Conservation (phyloP, 176 grass and related monocot genomes). For the Otatea glauca region DNA sequence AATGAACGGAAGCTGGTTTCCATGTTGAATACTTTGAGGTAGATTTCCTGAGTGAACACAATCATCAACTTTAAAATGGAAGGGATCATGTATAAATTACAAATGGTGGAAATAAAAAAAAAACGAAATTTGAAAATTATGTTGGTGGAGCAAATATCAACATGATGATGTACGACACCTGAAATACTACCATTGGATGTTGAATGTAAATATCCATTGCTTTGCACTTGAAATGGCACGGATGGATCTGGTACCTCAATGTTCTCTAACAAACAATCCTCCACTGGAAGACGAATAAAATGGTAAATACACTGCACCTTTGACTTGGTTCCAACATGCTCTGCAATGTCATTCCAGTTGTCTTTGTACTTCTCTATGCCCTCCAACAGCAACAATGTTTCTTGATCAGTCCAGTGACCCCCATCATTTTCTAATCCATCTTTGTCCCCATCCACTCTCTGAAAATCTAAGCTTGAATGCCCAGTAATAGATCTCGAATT, state of each 20-base stretch:
- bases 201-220: slow-evolving; percentile 46
- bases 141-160: slow-evolving; percentile 18
- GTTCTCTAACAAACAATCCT: slow-evolving; percentile 77
- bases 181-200: slow-evolving; percentile 58
- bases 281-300: slow-evolving; percentile 89
- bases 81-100: background rate
- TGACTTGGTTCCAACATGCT: slow-evolving; percentile 84
- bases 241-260: slow-evolving; percentile 63
- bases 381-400: slow-evolving; percentile 91
- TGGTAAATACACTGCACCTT: slow-evolving; percentile 97
- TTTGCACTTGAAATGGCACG: slow-evolving; percentile 33
- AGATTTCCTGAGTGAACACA: slow-evolving; percentile 36
- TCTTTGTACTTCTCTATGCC: slow-evolving; percentile 86
- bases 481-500: slow-evolving; percentile 79
- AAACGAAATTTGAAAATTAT: slow-evolving; percentile 22
- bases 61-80: slow-evolving; percentile 30
- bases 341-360: slow-evolving; percentile 88
- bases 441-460: slow-evolving; percentile 60
- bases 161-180: slow-evolving; percentile 53
- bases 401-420: slow-evolving; percentile 83
- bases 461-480: slow-evolving; percentile 89
- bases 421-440: slow-evolving; percentile 64
- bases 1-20: slow-evolving; percentile 76
- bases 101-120: slow-evolving; percentile 11
- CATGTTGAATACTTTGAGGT: slow-evolving; percentile 53